phyloP scores from a whole-genome alignment of 306 rosid species.

The Acacia crassicarpa region DNA sequence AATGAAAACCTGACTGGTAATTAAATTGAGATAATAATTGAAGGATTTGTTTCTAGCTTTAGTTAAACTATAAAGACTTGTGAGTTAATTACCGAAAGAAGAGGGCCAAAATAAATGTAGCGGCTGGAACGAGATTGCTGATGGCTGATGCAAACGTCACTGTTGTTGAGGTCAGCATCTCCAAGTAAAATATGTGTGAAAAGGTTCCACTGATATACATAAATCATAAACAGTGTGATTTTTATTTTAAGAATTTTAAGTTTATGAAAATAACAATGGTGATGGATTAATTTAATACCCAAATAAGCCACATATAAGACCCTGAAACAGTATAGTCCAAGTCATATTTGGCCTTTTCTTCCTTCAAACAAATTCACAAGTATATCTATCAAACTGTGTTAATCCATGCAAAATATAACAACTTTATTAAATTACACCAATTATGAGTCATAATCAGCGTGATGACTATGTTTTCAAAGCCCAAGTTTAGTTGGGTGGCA shows the following conservation, averaged over 20 bases:
- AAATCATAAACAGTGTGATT: background rate
- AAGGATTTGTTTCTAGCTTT: too few relatives aligned
- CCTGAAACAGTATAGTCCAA: conserved; percentile 49
- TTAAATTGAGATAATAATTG: too few relatives aligned
- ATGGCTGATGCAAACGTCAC: conserved; percentile 64
- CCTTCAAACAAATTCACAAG: conserved; percentile 29
- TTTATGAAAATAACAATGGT: too few relatives aligned
- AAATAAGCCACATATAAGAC: conserved; percentile 61
- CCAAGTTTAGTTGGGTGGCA: too few relatives aligned
- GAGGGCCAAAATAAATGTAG: conserved; percentile 57
- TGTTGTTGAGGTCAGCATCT: conserved; percentile 48
- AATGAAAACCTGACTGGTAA: too few relatives aligned
- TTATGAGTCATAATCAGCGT: too few relatives aligned
- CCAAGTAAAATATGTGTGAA: conserved; percentile 52
- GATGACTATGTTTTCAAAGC: too few relatives aligned
- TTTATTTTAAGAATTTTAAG: too few relatives aligned
- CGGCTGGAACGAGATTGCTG: conserved; percentile 50
- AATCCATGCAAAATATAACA: too few relatives aligned
- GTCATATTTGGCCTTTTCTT: conserved; percentile 65
- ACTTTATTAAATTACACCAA: too few relatives aligned
- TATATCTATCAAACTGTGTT: background rate
- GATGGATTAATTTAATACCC: conserved; percentile 36
- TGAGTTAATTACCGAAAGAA: conserved; percentile 29
- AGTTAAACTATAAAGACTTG: too few relatives aligned
- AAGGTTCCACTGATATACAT: conserved; percentile 44